Evolutionary conservation across 2,329 filamentous ascomycete species (phyloP).

Genomic region (Colletotrichum australisinense): DNA sequence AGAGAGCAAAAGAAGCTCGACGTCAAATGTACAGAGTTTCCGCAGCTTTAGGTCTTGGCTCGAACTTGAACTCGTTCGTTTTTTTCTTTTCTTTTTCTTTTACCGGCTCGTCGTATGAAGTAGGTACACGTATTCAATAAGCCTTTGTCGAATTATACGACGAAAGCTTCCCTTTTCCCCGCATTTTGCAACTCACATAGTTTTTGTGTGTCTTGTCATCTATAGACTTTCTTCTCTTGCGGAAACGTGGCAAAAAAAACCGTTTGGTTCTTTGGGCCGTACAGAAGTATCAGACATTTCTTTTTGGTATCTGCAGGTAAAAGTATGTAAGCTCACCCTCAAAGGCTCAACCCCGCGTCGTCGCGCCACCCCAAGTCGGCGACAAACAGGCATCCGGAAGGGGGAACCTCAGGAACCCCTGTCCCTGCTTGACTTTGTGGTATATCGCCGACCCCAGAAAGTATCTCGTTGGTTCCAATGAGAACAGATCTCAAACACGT

Average conservation of each 20-base stretch:
- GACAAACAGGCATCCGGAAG: background rate
- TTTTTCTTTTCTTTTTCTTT: background rate
- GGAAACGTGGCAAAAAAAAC: conserved; percentile 11
- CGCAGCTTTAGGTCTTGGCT: background rate
- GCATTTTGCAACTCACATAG: conserved; percentile 10
- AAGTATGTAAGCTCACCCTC: background rate
- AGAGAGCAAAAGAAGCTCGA: background rate
- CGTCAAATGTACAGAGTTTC: conserved; percentile 5
- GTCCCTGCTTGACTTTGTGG: background rate
- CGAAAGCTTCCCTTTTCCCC: background rate
- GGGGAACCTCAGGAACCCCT: background rate
- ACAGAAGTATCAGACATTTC: too few species aligned
- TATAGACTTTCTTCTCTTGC: background rate
- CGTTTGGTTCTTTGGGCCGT: background rate
- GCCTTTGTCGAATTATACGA: conserved; percentile 1
- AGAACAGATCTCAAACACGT: conserved; percentile 13
- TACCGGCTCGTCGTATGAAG: background rate
- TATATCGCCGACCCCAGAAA: conserved; percentile 6
- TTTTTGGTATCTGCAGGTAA: background rate
- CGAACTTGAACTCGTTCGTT: background rate
- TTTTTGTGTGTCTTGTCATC: background rate
- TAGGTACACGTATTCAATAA: background rate
- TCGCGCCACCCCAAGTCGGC: background rate
- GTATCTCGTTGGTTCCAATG: background rate
- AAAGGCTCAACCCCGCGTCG: conserved; percentile 9